Base-by-base conservation (phyloP, 2,329 filamentous ascomycete genomes). In the Fusarium bactridioides region DNA sequence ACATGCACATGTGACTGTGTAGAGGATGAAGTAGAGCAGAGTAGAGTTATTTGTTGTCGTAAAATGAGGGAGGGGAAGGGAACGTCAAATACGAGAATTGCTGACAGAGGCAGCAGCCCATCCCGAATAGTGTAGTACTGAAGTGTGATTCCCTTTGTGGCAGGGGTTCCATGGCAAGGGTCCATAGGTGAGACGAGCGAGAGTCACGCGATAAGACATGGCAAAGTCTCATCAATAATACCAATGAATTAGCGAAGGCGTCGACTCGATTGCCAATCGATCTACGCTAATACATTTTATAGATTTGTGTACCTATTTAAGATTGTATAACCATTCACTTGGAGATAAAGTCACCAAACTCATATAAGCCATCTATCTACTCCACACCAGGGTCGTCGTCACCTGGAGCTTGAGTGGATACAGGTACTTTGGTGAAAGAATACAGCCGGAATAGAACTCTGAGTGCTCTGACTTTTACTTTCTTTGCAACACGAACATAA, bases 21-120 rank as follows among this genome's bases (percentile, higher is more conserved):
- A 58, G 23, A 50, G 55, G 23, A 58, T n/a, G 13, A 47, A 54
- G 23, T 9, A 54, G 33, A 27, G 50, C 18, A 38, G 13, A 18
- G n/a, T 25, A 47, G 29, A 57, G 31, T 37, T 50, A n/a, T 48
- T 57, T 47, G 23, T 35, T 35, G 31, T 27, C 43, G 55, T 9
- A 25, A 27, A 33, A 58, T 29, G 51, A 35, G 23, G 51, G 45
- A 41, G 29, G 60, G 44, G 66, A 47, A 60, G 48, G 57, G 60
- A 43, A 50, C 25, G 41, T 35, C 37, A 51, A 44, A 67, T 53
- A 69, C 58, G 69, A 65, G 61, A 65, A 56, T 65, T 41, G 57
- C 58, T 66, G 72, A 65, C 55, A 38, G 33, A 54, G 15, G 23
- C 50, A 38, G 33, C 33, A 53, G 33, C 48, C 31, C 48, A 53